Conservation (phyloP, 2,329 filamentous ascomycete genomes). For the Cephalotrichum gorgonifer region DNA sequence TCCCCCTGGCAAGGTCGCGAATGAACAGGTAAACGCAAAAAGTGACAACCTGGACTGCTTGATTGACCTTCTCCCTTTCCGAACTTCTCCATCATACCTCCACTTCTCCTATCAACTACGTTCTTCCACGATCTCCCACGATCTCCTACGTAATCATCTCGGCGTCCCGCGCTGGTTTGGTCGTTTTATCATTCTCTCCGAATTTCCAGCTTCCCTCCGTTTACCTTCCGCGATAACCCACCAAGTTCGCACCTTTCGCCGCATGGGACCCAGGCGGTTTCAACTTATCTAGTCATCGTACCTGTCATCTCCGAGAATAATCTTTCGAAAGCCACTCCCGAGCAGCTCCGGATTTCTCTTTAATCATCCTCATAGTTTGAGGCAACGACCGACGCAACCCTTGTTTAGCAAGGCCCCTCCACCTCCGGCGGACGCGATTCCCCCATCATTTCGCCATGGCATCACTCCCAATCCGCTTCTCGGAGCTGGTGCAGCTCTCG, state of each 20-base stretch:
- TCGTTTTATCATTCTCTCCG: neutral
- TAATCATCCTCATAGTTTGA: neutral
- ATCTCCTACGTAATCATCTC: slow-evolving; percentile 1
- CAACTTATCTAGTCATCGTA: neutral
- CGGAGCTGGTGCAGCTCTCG: slow-evolving; percentile 68
- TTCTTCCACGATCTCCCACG: neutral
- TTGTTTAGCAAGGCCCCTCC: neutral
- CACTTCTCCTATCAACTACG: neutral
- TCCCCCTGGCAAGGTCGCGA: slow-evolving; percentile 5
- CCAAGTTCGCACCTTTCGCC: slow-evolving; percentile 1
- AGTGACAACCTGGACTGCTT: slow-evolving; percentile 4
- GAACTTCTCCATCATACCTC: neutral
- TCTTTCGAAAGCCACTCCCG: neutral
- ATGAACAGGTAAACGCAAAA: slow-evolving; percentile 7
- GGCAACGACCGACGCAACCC: neutral
- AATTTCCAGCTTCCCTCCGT: neutral
- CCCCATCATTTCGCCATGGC: slow-evolving; percentile 33
- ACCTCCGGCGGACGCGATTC: neutral
- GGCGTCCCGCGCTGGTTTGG: neutral
- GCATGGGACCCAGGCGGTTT: slow-evolving; percentile 6
- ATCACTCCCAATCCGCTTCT: slow-evolving; percentile 77
- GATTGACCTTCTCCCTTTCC: slow-evolving; percentile 1
- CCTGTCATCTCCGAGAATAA: neutral
- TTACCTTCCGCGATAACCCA: slow-evolving; percentile 3
- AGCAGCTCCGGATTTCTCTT: neutral